Percentiles rank a stretch among this genome's conserved stretches.
phyloP scores from a whole-genome alignment of 1,139 yeast species.

The Geotrichum histeridarum region DNA sequence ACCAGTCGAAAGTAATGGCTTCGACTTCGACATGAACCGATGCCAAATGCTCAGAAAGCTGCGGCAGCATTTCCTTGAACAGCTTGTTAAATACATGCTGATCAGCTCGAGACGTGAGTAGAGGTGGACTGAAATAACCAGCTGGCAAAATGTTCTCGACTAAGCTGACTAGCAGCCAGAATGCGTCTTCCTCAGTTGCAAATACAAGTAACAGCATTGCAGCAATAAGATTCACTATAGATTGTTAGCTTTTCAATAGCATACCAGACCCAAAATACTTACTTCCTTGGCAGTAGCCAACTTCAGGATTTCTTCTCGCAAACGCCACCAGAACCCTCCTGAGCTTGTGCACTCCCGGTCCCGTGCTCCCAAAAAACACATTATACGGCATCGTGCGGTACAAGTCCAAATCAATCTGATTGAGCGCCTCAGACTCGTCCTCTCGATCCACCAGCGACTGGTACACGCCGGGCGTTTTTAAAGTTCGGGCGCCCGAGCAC shows the following conservation, averaged over 20 bases:
- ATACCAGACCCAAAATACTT: not conserved
- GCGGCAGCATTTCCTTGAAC: constrained; percentile 39
- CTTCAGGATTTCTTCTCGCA: constrained; percentile 46
- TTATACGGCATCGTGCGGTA: constrained; percentile 56
- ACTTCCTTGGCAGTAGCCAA: constrained; percentile 56
- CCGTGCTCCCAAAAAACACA: constrained; percentile 51
- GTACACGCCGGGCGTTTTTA: constrained; percentile 50
- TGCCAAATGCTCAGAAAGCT: constrained; percentile 40
- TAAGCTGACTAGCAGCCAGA: constrained; percentile 52
- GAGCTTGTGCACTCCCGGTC: constrained; percentile 50
- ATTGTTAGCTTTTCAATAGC: constrained; percentile 22
- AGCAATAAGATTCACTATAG: constrained; percentile 51
- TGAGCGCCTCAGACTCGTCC: constrained; percentile 40
- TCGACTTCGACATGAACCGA: constrained; percentile 45
- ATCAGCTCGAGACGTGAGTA: constrained; percentile 44
- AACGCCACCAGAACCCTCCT: constrained; percentile 51
- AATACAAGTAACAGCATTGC: constrained; percentile 49
- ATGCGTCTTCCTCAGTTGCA: constrained; percentile 52
- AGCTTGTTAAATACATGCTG: constrained; percentile 36
- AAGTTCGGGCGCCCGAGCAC: constrained; percentile 48
- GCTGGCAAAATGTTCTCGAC: constrained; percentile 51
- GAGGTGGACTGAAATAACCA: constrained; percentile 44
- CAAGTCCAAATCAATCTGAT: constrained; percentile 52
- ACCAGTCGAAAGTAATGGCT: constrained; percentile 55
- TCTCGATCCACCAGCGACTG: constrained; percentile 32